Evolutionary conservation across 257 asterid species (phyloP).

Genomic region (Salvia rosmarinus): DNA sequence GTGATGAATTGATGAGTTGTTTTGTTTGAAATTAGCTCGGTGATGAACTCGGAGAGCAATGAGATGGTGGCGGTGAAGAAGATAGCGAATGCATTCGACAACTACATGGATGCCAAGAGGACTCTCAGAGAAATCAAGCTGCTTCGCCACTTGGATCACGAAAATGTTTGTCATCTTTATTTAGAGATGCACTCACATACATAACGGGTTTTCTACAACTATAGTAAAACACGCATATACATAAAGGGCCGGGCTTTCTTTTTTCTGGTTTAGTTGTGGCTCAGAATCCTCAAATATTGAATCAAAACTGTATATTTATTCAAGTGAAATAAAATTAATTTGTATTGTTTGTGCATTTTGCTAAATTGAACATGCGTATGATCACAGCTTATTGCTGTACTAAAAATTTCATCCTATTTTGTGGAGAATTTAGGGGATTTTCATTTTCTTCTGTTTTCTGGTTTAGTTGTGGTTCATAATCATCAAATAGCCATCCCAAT

Average conservation of each 20-base stretch:
- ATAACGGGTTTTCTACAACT: too few relatives aligned
- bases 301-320: too few relatives aligned
- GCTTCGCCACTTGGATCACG: constrained; percentile 98
- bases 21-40: constrained; percentile 51
- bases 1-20: too few relatives aligned
- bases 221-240: too few relatives aligned
- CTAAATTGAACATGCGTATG: too few relatives aligned
- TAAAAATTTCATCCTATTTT: neutral
- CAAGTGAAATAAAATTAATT: too few relatives aligned
- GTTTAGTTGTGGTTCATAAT: neutral
- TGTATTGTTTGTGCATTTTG: too few relatives aligned
- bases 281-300: too few relatives aligned
- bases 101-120: too few relatives aligned
- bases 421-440: neutral
- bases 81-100: constrained; percentile 80
- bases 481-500: neutral
- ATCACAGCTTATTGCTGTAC: too few relatives aligned
- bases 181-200: too few relatives aligned
- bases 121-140: constrained; percentile 78
- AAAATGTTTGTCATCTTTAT: constrained; percentile 59
- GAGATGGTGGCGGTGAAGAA: constrained; percentile 91
- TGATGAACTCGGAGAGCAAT: constrained; percentile 87
- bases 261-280: too few relatives aligned
- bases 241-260: neutral
- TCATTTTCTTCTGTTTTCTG: neutral